phyloP scores from a whole-genome alignment of 371 early-diverging fungal genomes.

The Mucor plumbeus region DNA sequence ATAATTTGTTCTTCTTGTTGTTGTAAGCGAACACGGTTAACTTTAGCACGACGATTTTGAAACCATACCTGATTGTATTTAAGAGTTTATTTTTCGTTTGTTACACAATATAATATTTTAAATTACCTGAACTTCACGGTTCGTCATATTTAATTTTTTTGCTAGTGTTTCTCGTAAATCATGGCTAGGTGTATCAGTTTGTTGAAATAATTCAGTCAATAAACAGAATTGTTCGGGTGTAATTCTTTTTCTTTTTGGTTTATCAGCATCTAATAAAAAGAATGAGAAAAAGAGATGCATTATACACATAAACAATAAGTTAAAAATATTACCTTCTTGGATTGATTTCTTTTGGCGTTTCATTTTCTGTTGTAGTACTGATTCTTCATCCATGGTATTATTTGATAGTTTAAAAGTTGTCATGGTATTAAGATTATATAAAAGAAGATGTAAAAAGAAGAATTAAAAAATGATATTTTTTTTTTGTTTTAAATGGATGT shows the following conservation, averaged over 20 bases:
- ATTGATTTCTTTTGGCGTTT: constrained; percentile 22
- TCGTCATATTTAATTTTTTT: constrained; percentile 88
- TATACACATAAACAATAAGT: neutral
- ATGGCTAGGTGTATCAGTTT: constrained; percentile 89
- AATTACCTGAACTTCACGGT: constrained; percentile 87
- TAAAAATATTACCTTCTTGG: constrained; percentile 5
- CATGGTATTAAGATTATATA: constrained; percentile 2
- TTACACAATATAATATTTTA: constrained; percentile 16
- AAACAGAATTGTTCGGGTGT: constrained; percentile 73
- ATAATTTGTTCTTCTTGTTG: constrained; percentile 22
- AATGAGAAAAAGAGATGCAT: constrained; percentile 1
- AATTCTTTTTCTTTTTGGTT: constrained; percentile 78
- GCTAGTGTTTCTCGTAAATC: constrained; percentile 86
- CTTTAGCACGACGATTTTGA: constrained; percentile 39
- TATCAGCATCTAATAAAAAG: constrained; percentile 16
- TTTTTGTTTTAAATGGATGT: neutral
- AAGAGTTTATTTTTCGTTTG: constrained; percentile 11
- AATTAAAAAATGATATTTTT: neutral
- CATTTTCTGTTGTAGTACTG: constrained; percentile 1
- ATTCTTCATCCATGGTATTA: neutral
- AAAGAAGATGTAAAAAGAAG: constrained; percentile 7
- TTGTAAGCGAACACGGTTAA: constrained; percentile 27
- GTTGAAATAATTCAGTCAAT: constrained; percentile 69
- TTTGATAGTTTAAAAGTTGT: constrained; percentile 18
- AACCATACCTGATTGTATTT: constrained; percentile 33